Base-by-base conservation (phyloP, 495 filamentous ascomycete genomes). In the Pyrenula aspistea region DNA sequence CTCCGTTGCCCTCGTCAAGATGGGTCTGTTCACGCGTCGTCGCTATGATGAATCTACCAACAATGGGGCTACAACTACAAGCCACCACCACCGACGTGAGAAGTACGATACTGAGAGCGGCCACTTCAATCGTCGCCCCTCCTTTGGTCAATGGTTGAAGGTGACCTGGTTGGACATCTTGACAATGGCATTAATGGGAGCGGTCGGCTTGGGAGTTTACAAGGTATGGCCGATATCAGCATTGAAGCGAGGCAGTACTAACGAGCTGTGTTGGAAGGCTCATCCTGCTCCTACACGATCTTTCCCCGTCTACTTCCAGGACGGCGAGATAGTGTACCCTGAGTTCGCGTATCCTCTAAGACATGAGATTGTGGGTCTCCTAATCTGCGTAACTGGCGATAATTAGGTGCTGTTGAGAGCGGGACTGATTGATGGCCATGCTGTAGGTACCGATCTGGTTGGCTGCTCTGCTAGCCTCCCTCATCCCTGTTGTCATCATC, bases 151-250 rank as follows among this genome's bases (percentile, higher is more conserved):
- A 56, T 84, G 79, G 80, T 61, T 84, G 36, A 77, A 78, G 52
- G 64, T 69, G 8, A 77, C 77, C 0, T 81, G 78, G 76, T 63
- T 80, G 10, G 82, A 85, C 59, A 71, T 84, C 42, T 15, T 84
- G 8, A 77, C 80, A 1, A 80, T 84, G 75, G 67, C 68, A 19
- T 62, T 70, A 12, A 71, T 84, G 68, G 82, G 82, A 4, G 75
- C 70, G 2, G 67, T 82, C 54, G 78, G 79, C 10, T 70, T 84
- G 0, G 80, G 75, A 21, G 50, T 52, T 21, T 52, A 52, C 50
- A 21, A 21, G 19, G 82, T 84, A 71, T 55, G 75, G 71, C 12
- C 10, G 48, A 10, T 49, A 22, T 24, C 49, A 50, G 49, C 53
- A 51, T 20, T 12, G n/a, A 10, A 51, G 4, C 51, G 20, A 48